Conservation (phyloP, 441 rosid genomes). For the Adansonia gregorii region DNA sequence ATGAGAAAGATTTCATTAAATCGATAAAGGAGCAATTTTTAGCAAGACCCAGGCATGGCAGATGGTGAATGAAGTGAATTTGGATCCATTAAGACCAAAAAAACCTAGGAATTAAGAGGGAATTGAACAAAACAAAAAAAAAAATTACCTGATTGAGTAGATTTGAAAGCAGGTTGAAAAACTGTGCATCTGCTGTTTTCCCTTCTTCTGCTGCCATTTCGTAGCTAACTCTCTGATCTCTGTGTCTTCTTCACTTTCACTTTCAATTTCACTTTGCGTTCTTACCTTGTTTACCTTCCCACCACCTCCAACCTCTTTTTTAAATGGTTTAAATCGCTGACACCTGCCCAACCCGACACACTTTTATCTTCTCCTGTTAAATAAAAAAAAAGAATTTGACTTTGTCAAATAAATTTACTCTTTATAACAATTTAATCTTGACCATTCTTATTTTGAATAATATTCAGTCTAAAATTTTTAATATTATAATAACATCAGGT, state of each 20-base stretch:
- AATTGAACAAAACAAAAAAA: background rate
- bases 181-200: slow-evolving; percentile 58
- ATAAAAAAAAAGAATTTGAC: too few species aligned
- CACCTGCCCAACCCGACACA: background rate
- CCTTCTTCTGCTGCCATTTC: slow-evolving; percentile 35
- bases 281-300: background rate
- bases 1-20: background rate
- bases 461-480: too few species aligned
- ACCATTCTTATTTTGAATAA: background rate
- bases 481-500: too few species aligned
- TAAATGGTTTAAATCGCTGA: background rate
- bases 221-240: background rate
- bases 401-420: background rate
- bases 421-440: background rate
- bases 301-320: background rate
- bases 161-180: slow-evolving; percentile 68
- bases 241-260: background rate
- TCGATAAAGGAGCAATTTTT: background rate
- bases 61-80: background rate
- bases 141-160: slow-evolving; percentile 62
- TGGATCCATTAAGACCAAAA: background rate
- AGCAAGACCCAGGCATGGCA: background rate
- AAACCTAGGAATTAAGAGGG: background rate
- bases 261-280: background rate
- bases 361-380: too few species aligned